A percentile compares a stretch with the other conserved stretches of the same genome.
Evolutionary conservation across 2,329 filamentous ascomycete genomes (phyloP).

Genomic region (Diaporthe citriasiana): DNA sequence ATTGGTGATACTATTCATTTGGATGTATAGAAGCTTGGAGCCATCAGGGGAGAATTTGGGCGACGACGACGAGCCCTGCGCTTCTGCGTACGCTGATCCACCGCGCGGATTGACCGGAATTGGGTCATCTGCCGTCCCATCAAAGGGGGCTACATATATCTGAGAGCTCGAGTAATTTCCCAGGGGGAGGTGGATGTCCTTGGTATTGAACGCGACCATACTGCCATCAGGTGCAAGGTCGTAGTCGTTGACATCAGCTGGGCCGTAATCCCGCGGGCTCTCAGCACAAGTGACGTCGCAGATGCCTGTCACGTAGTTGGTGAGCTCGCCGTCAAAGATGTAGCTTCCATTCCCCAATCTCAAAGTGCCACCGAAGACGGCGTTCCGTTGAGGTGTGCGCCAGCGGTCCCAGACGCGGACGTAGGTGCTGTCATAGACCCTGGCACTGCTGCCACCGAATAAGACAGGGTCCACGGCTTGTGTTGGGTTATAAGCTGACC

Average conservation of each 20-base stretch:
- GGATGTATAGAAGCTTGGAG: constrained; percentile 11
- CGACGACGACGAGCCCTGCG: constrained; percentile 4
- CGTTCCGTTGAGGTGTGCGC: constrained; percentile 1
- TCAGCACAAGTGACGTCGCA: constrained; percentile 8
- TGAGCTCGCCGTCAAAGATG: neutral
- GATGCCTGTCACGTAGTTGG: constrained; percentile 6
- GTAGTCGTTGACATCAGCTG: neutral
- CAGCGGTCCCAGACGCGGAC: constrained; percentile 10
- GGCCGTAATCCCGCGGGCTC: neutral
- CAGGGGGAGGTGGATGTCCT: neutral
- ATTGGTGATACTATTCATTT: constrained; percentile 4
- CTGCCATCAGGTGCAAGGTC: constrained; percentile 15
- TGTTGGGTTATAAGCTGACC: neutral
- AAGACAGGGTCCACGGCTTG: neutral
- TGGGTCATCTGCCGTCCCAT: neutral
- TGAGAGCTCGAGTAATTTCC: constrained; percentile 6
- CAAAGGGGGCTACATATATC: neutral
- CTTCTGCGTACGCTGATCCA: neutral
- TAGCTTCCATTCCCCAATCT: neutral
- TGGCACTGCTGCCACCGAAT: constrained; percentile 7
- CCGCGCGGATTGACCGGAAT: neutral
- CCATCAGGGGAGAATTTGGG: constrained; percentile 20
- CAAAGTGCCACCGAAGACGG: constrained; percentile 9
- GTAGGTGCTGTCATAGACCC: constrained; percentile 8
- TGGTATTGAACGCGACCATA: neutral